phyloP scores from a whole-genome alignment of 371 early-diverging fungal species.

The Mortierella sp. region DNA sequence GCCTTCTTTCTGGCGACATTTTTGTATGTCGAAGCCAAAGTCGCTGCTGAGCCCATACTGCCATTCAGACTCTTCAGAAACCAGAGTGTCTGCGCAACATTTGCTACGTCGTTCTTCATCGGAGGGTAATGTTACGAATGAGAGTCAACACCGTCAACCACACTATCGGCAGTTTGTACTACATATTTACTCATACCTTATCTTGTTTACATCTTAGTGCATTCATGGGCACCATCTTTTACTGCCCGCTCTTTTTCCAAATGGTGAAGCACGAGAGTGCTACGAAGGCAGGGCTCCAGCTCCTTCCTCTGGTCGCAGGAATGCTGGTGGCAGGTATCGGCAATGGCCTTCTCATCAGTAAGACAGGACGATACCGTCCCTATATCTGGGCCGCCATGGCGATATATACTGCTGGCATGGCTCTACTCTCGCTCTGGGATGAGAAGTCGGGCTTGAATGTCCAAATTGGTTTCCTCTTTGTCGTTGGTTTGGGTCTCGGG shows the following conservation, averaged over 20 bases:
- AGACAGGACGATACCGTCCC: conserved; percentile 61
- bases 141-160: too few relatives aligned
- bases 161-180: too few relatives aligned
- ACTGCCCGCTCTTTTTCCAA: conserved; percentile 63
- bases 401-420: conserved; percentile 59
- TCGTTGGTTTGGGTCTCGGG: conserved; percentile 45
- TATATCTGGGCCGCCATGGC: conserved; percentile 36
- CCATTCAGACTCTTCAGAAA: conserved; percentile 67
- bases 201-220: conserved; percentile 8
- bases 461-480: conserved; percentile 36
- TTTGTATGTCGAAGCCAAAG: conserved; percentile 59
- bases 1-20: conserved; percentile 55
- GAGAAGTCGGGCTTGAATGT: conserved; percentile 21
- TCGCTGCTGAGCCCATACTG: conserved; percentile 67
- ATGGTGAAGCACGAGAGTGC: conserved; percentile 58
- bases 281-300: conserved; percentile 65
- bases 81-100: conserved; percentile 59
- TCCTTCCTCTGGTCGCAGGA: conserved; percentile 63
- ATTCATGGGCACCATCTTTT: conserved; percentile 66
- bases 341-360: conserved; percentile 59
- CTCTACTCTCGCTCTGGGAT: conserved; percentile 47
- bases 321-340: conserved; percentile 55
- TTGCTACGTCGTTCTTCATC: conserved; percentile 64
- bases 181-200: too few relatives aligned
- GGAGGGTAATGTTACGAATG: too few relatives aligned